phyloP scores from a whole-genome alignment of 805 yeast species.

The Suhomyces canberraensis region DNA sequence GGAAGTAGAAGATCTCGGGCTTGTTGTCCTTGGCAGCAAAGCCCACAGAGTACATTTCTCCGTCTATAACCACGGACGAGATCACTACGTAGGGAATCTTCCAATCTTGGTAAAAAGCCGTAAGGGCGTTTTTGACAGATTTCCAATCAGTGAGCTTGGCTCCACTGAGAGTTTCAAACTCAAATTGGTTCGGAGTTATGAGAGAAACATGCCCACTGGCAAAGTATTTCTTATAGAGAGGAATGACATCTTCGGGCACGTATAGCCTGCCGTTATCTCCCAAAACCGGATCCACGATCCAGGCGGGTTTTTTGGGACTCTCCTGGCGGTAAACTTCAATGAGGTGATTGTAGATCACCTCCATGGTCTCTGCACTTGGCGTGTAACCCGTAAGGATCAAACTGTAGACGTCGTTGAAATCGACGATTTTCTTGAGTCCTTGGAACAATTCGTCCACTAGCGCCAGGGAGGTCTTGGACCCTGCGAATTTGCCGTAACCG shows the following conservation, averaged over 20 bases:
- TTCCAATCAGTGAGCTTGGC: constrained; percentile 36
- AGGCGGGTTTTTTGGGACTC: constrained; percentile 27
- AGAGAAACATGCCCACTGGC: constrained; percentile 42
- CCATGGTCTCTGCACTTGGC: constrained; percentile 58
- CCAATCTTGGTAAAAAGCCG: constrained; percentile 41
- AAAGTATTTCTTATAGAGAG: constrained; percentile 49
- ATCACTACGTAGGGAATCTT: constrained; percentile 52
- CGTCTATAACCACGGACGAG: constrained; percentile 49
- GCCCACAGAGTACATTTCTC: constrained; percentile 42
- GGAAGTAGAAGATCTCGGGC: constrained; percentile 27
- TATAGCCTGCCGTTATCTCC: constrained; percentile 88
- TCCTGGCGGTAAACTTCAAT: constrained; percentile 26
- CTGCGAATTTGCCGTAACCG: constrained; percentile 71
- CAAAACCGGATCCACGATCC: constrained; percentile 86
- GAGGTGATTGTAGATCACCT: constrained; percentile 43
- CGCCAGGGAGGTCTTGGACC: constrained; percentile 46
- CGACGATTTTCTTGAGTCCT: constrained; percentile 52
- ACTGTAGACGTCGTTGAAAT: constrained; percentile 45
- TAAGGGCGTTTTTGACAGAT: constrained; percentile 38
- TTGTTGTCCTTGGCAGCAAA: constrained; percentile 9
- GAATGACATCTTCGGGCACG: constrained; percentile 57
- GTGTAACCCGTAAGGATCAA: constrained; percentile 78
- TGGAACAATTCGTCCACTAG: constrained; percentile 47
- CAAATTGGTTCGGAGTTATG: constrained; percentile 75
- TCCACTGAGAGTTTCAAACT: constrained; percentile 59